These are phyloP conservation scores for Cornus florida DNA, from an alignment of 148 eudicot genomes.

Conservation along the genomic window DNA sequence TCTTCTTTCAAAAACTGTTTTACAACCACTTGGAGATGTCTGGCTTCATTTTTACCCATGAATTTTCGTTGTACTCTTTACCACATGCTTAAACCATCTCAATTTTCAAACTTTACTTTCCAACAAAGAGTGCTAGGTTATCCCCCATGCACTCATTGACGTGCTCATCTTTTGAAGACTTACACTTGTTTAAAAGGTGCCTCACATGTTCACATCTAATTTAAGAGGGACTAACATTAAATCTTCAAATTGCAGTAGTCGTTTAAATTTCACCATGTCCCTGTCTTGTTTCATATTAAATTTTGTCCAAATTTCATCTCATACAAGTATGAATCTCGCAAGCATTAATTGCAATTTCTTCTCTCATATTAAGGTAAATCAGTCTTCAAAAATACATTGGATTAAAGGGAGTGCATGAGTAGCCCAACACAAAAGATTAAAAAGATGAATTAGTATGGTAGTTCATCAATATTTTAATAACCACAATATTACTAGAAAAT, in stretches of 20 bases:
- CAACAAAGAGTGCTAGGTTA: no score
- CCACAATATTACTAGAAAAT: no score
- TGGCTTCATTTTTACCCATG: no score
- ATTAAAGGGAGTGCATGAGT: no score
- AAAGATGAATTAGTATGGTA: not conserved
- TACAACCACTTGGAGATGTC: not conserved
- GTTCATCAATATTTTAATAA: not conserved
- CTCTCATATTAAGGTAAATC: no score
- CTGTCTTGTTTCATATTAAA: not conserved
- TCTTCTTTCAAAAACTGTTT: not conserved
- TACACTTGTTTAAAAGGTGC: not conserved
- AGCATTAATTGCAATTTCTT: not conserved
- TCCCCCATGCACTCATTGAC: no score
- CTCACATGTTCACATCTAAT: not conserved
- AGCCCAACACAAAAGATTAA: not conserved
- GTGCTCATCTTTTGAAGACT: not conserved
- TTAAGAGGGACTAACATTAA: no score
- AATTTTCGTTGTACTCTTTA: no score
- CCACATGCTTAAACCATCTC: not conserved
- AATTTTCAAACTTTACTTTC: not conserved
- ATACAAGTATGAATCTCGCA: not conserved
- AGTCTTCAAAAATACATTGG: not conserved
- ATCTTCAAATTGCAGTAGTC: not conserved
- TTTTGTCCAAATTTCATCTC: not conserved
- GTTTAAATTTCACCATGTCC: not conserved